Evolutionary conservation across 768 basidiomycete species (phyloP), one percentile per base, ranked within the genome.

Genomic region (Nevesoporus exiguus): DNA sequence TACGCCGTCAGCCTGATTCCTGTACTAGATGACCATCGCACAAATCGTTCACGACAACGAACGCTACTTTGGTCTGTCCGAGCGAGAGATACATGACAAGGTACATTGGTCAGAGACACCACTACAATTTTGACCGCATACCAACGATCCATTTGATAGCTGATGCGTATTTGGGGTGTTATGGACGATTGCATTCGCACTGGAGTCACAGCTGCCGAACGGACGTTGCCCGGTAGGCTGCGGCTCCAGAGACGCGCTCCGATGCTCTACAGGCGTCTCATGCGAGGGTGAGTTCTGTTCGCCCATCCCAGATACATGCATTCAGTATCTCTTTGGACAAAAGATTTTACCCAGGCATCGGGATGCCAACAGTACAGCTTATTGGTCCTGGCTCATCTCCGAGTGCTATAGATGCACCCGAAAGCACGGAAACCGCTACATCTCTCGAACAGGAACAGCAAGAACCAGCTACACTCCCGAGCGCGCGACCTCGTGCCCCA

Each of bases 21-120:
- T 41, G 33, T 59, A 47, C 30, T 62, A 95, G 93, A 81, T 94
- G 78, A 93, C 92, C 3, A 94, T 96, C 60, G 91, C 93, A 10
- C 93, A 96, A 72, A 87, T 93, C 47, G 92, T 96, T 1, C 90
- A 91, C 67, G 89, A 95, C 70, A 97, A 97, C 64, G 93, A 97
- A 71, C 80, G 82, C 61, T 83, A 77, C 56, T 93, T 90, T 62
- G 88, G 90, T 15, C 80, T 87, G 52, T 82, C 83, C 3, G 83
- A 90, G 47, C 81, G 82, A 21, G 85, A 91, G 9, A 88, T 93
- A 54, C 80, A 85, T 57, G 70, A 77, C 44, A 92, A 92, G 77
- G 88, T 85, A 58, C 37, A 53, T 21, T 14, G 6, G 46, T 25
- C 42, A 47, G 54, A 27, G n/a, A 30, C 22, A 49, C 31, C 33